Evolutionary conservation across 1,139 yeast genomes (phyloP).

Genomic region (Schwanniomyces etchellsii): DNA sequence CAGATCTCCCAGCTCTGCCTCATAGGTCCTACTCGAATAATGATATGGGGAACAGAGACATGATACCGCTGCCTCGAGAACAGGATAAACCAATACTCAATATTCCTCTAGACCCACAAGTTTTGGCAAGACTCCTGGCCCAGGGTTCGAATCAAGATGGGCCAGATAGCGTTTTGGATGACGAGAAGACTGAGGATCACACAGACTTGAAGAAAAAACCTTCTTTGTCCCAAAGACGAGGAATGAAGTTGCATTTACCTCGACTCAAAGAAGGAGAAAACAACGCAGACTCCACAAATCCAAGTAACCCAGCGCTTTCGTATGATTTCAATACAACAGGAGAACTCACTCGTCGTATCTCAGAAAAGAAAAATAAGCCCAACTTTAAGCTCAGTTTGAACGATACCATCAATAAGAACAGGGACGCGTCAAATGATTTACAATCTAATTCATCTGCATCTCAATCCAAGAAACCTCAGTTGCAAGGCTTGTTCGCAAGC

Average conservation of each 20-base stretch:
- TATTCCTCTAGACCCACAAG: not conserved
- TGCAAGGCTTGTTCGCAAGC: constrained; percentile 67
- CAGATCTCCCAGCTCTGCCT: constrained; percentile 7
- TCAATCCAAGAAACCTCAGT: constrained; percentile 10
- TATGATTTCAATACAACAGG: constrained; percentile 22
- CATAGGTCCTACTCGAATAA: not conserved
- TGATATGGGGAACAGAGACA: not conserved
- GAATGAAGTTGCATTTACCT: constrained; percentile 43
- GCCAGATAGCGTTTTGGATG: not conserved
- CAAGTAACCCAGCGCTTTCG: constrained; percentile 5
- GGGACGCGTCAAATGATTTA: constrained; percentile 1
- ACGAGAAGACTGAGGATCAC: not conserved
- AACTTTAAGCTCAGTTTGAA: constrained; percentile 33
- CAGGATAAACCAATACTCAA: not conserved
- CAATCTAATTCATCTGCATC: constrained; percentile 4
- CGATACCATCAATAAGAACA: constrained; percentile 4
- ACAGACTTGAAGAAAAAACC: constrained; percentile 30
- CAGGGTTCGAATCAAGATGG: not conserved
- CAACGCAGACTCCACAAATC: constrained; percentile 8
- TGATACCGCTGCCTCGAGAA: not conserved
- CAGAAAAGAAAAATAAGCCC: constrained; percentile 35
- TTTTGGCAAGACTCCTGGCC: not conserved
- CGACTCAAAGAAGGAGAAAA: constrained; percentile 18
- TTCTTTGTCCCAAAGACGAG: constrained; percentile 56
- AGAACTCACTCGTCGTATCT: constrained; percentile 30